A percentile compares a stretch with the other conserved stretches of the same genome.
Evolutionary conservation across 495 filamentous ascomycete genomes (phyloP).

Genomic region (Xylaria longipes): DNA sequence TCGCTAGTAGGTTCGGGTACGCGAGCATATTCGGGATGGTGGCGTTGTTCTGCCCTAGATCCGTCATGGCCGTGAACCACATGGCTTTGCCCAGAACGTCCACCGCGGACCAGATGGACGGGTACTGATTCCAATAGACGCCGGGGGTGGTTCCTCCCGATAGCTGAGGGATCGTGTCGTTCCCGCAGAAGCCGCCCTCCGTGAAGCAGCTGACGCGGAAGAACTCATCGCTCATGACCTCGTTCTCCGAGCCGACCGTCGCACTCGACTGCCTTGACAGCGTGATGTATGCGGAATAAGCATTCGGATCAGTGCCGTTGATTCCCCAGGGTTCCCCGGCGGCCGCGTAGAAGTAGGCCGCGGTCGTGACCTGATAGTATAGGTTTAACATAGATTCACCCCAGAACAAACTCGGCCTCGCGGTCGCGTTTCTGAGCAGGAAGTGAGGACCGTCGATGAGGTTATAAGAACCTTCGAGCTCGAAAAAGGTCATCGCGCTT

Average conservation of each 20-base stretch:
- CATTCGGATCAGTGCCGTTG: background rate
- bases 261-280: constrained; percentile 2
- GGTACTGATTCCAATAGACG: background rate
- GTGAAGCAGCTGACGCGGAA: constrained; percentile 6
- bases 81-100: constrained; percentile 13
- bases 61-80: constrained; percentile 19
- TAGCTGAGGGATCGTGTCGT: background rate
- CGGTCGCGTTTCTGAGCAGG: background rate
- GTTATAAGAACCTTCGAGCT: background rate
- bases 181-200: background rate
- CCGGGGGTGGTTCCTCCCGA: background rate
- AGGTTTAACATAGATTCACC: background rate
- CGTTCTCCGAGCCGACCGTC: background rate
- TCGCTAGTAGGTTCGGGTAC: background rate
- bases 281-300: background rate
- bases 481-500: background rate
- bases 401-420: background rate
- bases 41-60: constrained; percentile 5
- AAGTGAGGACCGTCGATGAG: constrained; percentile 2
- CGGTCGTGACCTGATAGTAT: background rate
- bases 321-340: background rate
- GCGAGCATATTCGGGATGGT: constrained; percentile 15
- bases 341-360: background rate
- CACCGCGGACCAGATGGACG: background rate
- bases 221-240: constrained; percentile 12